A percentile compares a stretch with the other conserved stretches of the same genome.
phyloP scores from a whole-genome alignment of 148 eudicot genomes.

The Nyssa sinensis region DNA sequence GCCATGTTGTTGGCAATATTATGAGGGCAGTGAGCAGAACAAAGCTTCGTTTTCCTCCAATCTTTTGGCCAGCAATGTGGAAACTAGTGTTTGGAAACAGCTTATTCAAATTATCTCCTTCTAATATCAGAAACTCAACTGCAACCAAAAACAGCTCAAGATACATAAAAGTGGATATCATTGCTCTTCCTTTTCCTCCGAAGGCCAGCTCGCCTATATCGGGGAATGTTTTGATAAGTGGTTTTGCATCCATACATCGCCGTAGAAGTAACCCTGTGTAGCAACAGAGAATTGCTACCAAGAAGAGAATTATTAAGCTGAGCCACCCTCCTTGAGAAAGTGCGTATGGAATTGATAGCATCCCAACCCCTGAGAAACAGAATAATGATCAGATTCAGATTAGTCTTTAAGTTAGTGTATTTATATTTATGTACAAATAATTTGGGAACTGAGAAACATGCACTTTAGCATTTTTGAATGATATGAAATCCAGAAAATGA shows the following conservation, averaged over 20 bases:
- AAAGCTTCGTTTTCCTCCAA: constrained; percentile 41
- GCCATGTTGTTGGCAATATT: constrained; percentile 55
- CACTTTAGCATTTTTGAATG: too few relatives aligned
- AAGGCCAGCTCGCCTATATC: constrained; percentile 43
- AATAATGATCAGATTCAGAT: too few relatives aligned
- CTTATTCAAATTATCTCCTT: constrained; percentile 44
- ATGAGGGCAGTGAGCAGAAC: constrained; percentile 35
- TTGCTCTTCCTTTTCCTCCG: constrained; percentile 33
- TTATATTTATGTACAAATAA: too few relatives aligned
- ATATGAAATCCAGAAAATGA: too few relatives aligned
- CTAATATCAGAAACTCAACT: constrained; percentile 43
- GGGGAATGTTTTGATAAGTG: constrained; percentile 32
- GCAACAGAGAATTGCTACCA: constrained; percentile 31
- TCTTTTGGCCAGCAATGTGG: constrained; percentile 20
- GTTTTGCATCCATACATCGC: constrained; percentile 37
- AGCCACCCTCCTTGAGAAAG: constrained; percentile 50
- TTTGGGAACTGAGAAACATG: too few relatives aligned
- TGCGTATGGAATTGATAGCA: constrained; percentile 47
- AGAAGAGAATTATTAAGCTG: constrained; percentile 22
- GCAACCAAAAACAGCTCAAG: constrained; percentile 44
- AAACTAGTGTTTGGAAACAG: constrained; percentile 29
- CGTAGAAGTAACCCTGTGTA: constrained; percentile 44
- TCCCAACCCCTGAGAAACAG: constrained; percentile 52
- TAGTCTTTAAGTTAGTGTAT: too few relatives aligned
- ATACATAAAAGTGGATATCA: constrained; percentile 39